Conservation (phyloP, 108 stramenopile genomes). For the Cyclotella baltica region DNA sequence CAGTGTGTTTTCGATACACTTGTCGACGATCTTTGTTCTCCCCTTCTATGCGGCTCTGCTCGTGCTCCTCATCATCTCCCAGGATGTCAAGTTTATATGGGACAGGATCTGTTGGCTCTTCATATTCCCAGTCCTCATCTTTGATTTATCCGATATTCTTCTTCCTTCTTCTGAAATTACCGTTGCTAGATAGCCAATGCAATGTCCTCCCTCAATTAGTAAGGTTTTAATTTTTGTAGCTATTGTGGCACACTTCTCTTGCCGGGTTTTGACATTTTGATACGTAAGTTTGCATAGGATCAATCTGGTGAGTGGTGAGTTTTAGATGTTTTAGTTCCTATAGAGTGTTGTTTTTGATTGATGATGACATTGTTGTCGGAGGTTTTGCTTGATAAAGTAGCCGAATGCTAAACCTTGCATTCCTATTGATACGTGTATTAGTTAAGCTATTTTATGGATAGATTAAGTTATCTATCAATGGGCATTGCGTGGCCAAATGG, state of each 20-base stretch:
- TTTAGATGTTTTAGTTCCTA: background rate
- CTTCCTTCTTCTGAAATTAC: conserved; percentile 1
- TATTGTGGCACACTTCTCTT: background rate
- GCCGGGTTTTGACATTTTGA: background rate
- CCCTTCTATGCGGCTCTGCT: background rate
- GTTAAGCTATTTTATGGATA: too few species aligned
- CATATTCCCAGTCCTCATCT: background rate
- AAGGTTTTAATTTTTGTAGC: background rate
- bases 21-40: background rate
- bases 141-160: background rate
- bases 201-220: background rate
- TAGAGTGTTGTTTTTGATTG: background rate
- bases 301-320: background rate
- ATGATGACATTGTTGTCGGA: background rate
- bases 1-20: background rate
- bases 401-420: too few species aligned
- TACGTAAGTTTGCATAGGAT: background rate
- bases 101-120: background rate
- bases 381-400: background rate
- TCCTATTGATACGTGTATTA: too few species aligned
- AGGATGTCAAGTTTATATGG: background rate
- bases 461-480: too few species aligned
- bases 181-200: background rate
- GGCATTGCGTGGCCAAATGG: too few species aligned
- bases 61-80: background rate